phyloP scores from a whole-genome alignment of 108 stramenopile genomes.

The Nitzschia sp. region DNA sequence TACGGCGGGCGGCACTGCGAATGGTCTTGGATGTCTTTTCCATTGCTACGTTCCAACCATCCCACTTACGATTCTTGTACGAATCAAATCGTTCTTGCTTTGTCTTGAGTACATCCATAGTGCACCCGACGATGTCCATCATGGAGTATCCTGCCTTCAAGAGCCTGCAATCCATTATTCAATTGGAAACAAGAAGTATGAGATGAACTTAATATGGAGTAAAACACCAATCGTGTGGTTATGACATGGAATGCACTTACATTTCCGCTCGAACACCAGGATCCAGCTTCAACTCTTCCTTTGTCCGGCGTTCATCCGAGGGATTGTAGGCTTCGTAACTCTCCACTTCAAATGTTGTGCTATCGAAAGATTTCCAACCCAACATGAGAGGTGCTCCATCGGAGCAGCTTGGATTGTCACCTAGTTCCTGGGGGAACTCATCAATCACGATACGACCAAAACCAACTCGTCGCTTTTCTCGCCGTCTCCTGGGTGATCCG shows the following conservation, averaged over 20 bases:
- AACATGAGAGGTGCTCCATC: conserved; percentile 33
- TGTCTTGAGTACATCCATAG: conserved; percentile 6
- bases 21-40: conserved; percentile 17
- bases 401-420: conserved; percentile 32
- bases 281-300: conserved; percentile 2
- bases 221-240: neutral
- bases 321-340: conserved; percentile 21
- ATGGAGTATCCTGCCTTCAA: conserved; percentile 14
- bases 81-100: conserved; percentile 15
- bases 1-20: conserved; percentile 13
- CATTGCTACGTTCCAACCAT: conserved; percentile 7
- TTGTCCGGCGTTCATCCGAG: conserved; percentile 10
- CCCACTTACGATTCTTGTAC: conserved; percentile 22
- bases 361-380: conserved; percentile 12
- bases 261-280: neutral
- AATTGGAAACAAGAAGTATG: neutral
- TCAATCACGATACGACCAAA: conserved; percentile 24
- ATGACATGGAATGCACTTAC: neutral
- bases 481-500: conserved; percentile 2
- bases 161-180: neutral
- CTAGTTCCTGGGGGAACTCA: conserved; percentile 20
- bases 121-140: conserved; percentile 23
- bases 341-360: conserved; percentile 4
- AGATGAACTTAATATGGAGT: too few species aligned
- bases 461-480: conserved; percentile 11